A percentile compares a stretch with the other conserved stretches of the same genome.
Evolutionary conservation across 331 rosid genomes (phyloP).

Genomic region (Pyrus hybrid): DNA sequence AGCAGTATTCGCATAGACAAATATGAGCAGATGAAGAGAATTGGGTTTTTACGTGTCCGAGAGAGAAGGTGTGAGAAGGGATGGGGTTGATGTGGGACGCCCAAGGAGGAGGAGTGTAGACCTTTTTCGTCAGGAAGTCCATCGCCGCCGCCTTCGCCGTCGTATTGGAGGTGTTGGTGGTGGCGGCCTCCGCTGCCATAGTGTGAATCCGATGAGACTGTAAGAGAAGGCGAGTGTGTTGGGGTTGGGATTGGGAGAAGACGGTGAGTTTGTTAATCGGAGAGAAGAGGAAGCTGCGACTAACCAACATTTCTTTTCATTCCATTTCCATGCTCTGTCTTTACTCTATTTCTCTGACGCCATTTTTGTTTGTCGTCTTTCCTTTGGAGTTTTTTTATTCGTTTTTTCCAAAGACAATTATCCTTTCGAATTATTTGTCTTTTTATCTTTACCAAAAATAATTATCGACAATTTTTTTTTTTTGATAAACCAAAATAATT

Average conservation of each 20-base stretch:
- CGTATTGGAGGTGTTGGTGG: background rate
- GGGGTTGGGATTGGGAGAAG: background rate
- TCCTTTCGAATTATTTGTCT: too few relatives aligned
- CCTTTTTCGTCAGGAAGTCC: constrained; percentile 44
- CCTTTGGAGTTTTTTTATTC: background rate
- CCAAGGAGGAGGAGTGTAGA: constrained; percentile 75
- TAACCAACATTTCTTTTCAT: background rate
- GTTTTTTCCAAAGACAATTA: background rate
- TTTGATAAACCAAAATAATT: too few relatives aligned
- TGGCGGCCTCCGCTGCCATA: constrained; percentile 37
- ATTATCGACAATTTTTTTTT: too few relatives aligned
- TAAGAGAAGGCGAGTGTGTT: background rate
- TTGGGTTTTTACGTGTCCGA: constrained; percentile 43
- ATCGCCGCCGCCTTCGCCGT: background rate
- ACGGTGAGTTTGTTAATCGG: background rate
- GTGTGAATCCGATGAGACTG: background rate
- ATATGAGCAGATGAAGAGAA: background rate
- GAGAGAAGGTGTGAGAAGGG: constrained; percentile 67
- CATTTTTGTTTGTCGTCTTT: background rate
- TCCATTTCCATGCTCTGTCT: background rate
- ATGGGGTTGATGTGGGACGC: constrained; percentile 66
- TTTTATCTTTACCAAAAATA: too few relatives aligned
- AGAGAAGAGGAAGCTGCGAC: background rate
- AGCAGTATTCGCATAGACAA: background rate
- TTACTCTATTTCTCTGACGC: background rate